These are phyloP conservation scores for Ciborinia camelliae DNA, from an alignment of 2,329 filamentous ascomycete genomes.

Conservation along the genomic window DNA sequence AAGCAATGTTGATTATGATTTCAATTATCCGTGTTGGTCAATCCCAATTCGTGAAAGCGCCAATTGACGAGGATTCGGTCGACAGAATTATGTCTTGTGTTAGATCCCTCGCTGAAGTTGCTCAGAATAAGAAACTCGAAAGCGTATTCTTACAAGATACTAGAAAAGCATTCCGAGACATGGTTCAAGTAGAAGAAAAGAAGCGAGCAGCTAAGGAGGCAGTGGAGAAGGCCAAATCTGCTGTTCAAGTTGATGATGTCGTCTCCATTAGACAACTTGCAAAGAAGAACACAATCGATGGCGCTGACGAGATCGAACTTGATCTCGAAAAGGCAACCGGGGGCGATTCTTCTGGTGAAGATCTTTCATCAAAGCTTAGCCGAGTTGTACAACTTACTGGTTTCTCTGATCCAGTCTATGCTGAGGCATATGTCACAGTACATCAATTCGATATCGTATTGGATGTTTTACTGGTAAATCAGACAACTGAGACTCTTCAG, in stretches of 20 bases:
- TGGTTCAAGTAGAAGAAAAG: slow-evolving; percentile 97
- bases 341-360: slow-evolving; percentile 78
- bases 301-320: slow-evolving; percentile 78
- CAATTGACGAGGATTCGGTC: slow-evolving; percentile 97
- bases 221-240: slow-evolving; percentile 85
- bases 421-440: slow-evolving; percentile 98
- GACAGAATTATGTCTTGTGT: slow-evolving; percentile 98
- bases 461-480: slow-evolving; percentile 94
- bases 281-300: slow-evolving; percentile 83
- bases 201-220: slow-evolving; percentile 96
- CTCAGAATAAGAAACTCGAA: slow-evolving; percentile 84
- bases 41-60: slow-evolving; percentile 96
- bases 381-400: slow-evolving; percentile 95
- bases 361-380: slow-evolving; percentile 89
- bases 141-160: slow-evolving; percentile 93
- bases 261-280: slow-evolving; percentile 89
- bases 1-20: slow-evolving; percentile 99
- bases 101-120: slow-evolving; percentile 85
- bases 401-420: slow-evolving; percentile 97
- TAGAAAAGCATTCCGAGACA: slow-evolving; percentile 89
- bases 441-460: slow-evolving; percentile 98
- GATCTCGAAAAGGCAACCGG: slow-evolving; percentile 94
- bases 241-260: slow-evolving; percentile 92
- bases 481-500: slow-evolving; percentile 93
- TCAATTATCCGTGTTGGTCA: slow-evolving; percentile 97